phyloP scores from a whole-genome alignment of 2,329 filamentous ascomycete species.

The Chaetomiaceae sp. region DNA sequence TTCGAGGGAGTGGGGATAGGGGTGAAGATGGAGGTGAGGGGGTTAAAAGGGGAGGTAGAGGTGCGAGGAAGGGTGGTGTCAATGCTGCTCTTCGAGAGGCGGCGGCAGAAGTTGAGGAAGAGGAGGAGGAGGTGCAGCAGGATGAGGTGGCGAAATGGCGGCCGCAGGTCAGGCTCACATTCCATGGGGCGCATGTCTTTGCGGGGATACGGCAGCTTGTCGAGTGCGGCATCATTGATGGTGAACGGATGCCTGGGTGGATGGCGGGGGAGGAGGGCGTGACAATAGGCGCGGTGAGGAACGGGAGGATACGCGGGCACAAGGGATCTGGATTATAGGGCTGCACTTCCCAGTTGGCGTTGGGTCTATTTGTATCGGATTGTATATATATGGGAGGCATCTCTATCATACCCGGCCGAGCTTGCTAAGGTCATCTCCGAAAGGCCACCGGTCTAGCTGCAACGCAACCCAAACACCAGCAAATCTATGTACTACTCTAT shows the following conservation, averaged over 20 bases:
- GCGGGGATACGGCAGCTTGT: conserved; percentile 73
- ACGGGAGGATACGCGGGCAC: conserved; percentile 60
- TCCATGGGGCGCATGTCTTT: conserved; percentile 75
- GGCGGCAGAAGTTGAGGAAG: conserved; percentile 28
- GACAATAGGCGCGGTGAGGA: conserved; percentile 64
- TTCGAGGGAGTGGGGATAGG: conserved; percentile 12
- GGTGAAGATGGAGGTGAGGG: conserved; percentile 29
- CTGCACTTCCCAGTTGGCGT: neutral
- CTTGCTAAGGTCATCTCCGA: neutral
- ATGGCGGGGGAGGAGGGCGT: conserved; percentile 85
- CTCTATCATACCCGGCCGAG: neutral
- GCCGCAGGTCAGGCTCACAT: conserved; percentile 61
- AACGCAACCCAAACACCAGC: too few species aligned
- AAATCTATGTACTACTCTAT: conserved; percentile 51
- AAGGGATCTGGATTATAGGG: conserved; percentile 50
- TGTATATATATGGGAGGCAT: conserved; percentile 1
- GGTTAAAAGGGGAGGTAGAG: conserved; percentile 18
- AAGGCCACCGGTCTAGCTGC: neutral
- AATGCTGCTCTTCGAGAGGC: conserved; percentile 18
- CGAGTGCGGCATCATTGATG: conserved; percentile 70
- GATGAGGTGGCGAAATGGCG: conserved; percentile 39
- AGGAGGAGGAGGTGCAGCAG: conserved; percentile 27
- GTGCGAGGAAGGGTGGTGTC: conserved; percentile 3
- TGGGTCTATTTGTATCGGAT: neutral
- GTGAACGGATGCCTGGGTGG: conserved; percentile 79